Evolutionary conservation across 441 rosid species (phyloP).

Genomic region (Theobroma grandiflorum): DNA sequence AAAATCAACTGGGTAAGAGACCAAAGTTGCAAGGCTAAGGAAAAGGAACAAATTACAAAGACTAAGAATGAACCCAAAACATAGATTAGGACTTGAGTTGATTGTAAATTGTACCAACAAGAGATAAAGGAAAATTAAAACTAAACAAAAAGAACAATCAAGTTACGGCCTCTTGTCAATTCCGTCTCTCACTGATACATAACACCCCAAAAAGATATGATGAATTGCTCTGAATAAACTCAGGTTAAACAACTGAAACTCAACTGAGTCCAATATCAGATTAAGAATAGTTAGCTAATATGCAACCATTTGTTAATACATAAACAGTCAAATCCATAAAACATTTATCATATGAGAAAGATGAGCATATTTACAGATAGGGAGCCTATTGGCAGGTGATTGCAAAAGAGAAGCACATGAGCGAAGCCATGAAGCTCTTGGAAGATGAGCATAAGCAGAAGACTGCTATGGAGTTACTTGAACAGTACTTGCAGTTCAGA

Average conservation of each 20-base stretch:
- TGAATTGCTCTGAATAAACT: slow-evolving; percentile 3
- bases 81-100: neutral
- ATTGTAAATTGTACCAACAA: neutral
- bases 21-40: slow-evolving; percentile 8
- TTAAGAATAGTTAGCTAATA: slow-evolving; percentile 4
- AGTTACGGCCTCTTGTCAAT: neutral
- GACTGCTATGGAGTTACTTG: slow-evolving; percentile 90
- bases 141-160: neutral
- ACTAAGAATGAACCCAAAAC: neutral
- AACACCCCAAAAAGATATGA: neutral
- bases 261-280: slow-evolving; percentile 1
- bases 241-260: neutral
- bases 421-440: slow-evolving; percentile 89
- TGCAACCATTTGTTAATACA: neutral
- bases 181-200: neutral
- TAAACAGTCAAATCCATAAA: neutral
- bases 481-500: slow-evolving; percentile 85
- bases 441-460: slow-evolving; percentile 91
- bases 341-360: neutral
- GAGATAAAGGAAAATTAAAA: neutral
- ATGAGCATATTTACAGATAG: slow-evolving; percentile 44
- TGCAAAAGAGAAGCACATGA: slow-evolving; percentile 81
- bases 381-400: slow-evolving; percentile 74
- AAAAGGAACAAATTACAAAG: slow-evolving; percentile 5
- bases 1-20: slow-evolving; percentile 18